Evolutionary conservation across 805 yeast genomes (phyloP), one percentile per base, ranked within the genome.

Genomic region (Candida endomychidarum): DNA sequence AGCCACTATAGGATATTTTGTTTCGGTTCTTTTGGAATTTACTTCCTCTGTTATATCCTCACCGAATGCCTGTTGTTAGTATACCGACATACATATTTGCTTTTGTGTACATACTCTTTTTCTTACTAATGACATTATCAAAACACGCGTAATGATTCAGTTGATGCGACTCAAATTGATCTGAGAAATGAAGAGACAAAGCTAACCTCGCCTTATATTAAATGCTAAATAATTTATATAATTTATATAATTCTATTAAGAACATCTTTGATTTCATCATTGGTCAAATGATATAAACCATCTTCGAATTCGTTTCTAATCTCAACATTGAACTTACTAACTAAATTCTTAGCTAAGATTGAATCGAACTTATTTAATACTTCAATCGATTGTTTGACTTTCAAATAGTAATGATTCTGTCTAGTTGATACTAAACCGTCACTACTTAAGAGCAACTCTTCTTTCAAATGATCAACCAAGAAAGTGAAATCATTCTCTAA

Each of bases 401-500:
- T 59, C 20, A 48, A 40, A 41, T 49, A 63, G 5, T 38, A 48
- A 21, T 44, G 41, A 43, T 67, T 65, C 15, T 32, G 40, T 8
- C 39, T 45, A 29, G 60, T 65, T 5, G 42, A 20, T 20, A 27
- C 5, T 8, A 33, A 14, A 10, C 16, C 23, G 15, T 30, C 15
- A 15, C 16, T 11, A 17, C 33, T 40, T 30, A 63, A 40, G 30
- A 54, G 48, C 23, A 64, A 46, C 16, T 45, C 42, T 7, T 39
- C 49, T 10, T 45, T 45, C 25, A 66, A 44, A 18, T 49, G 40
- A 8, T 37, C 29, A 2, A 45, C 40, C 17, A 56, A 20, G 17
- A 43, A 61, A 6, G 52, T 52, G 22, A 66, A 48, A 46, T 69
- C 74, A 4, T 41, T 40, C 8, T 48, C 45, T 18, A 69, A 52